phyloP scores from a whole-genome alignment of 2,329 filamentous ascomycete species.

The Laburnicola sp. region DNA sequence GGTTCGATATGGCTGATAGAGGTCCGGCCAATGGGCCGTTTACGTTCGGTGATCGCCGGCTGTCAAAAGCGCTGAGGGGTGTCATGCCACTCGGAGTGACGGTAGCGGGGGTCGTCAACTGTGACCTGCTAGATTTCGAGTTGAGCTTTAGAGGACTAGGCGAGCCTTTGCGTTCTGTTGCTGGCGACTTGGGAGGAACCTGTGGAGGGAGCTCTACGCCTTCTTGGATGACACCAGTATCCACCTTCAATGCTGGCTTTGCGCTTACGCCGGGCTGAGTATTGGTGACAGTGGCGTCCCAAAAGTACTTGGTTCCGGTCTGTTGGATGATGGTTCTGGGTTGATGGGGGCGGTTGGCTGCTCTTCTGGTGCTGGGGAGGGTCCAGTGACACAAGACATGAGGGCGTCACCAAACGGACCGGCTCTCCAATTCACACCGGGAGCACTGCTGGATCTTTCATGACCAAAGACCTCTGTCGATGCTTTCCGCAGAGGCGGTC shows the following conservation, averaged over 20 bases:
- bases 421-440: conserved; percentile 43
- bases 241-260: conserved; percentile 38
- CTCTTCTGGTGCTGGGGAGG: conserved; percentile 29
- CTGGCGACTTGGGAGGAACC: conserved; percentile 45
- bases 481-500: conserved; percentile 43
- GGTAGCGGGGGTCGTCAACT: conserved; percentile 37
- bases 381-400: conserved; percentile 44
- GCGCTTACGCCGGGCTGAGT: conserved; percentile 36
- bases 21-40: conserved; percentile 32
- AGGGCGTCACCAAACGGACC: conserved; percentile 48
- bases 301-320: conserved; percentile 12
- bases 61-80: conserved; percentile 33
- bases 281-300: conserved; percentile 37
- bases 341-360: conserved; percentile 17
- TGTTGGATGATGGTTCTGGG: conserved; percentile 23
- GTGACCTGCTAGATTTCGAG: conserved; percentile 37
- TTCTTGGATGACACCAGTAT: conserved; percentile 29
- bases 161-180: conserved; percentile 38
- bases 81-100: conserved; percentile 29
- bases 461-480: conserved; percentile 42
- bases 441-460: conserved; percentile 46
- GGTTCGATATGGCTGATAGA: conserved; percentile 36
- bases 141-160: conserved; percentile 38
- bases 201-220: conserved; percentile 34
- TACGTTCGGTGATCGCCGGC: conserved; percentile 38